Percentiles rank a stretch among this genome's conserved stretches.
Conservation (phyloP, 2,329 filamentous ascomycete genomes). For the Didymella segeticola region DNA sequence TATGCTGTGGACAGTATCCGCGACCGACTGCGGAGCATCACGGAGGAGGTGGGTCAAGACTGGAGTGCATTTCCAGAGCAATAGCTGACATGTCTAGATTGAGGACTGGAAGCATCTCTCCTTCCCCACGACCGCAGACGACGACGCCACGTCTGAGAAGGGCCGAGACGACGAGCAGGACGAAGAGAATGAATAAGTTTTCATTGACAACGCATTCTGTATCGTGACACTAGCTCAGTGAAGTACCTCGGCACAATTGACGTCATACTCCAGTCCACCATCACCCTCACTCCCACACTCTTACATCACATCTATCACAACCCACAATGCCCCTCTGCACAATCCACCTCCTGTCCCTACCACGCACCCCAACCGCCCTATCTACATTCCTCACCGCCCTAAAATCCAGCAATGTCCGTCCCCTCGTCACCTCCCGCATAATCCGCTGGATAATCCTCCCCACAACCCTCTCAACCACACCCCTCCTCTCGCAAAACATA, state of each 20-base stretch:
- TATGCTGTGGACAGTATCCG: conserved; percentile 97
- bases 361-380: conserved; percentile 41
- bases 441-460: conserved; percentile 60
- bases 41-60: conserved; percentile 73
- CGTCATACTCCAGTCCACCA: not conserved
- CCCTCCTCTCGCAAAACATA: conserved; percentile 51
- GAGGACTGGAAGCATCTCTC: conserved; percentile 39
- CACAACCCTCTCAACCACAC: conserved; percentile 49
- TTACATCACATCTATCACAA: not conserved
- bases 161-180: conserved; percentile 35
- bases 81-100: conserved; percentile 20
- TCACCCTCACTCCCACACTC: too few relatives aligned
- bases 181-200: conserved; percentile 24
- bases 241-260: conserved; percentile 31
- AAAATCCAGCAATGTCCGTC: conserved; percentile 38
- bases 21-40: conserved; percentile 86
- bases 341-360: conserved; percentile 55
- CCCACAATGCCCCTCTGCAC: conserved; percentile 58
- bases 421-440: conserved; percentile 53
- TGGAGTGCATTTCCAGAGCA: too few relatives aligned
- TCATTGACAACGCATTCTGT: too few relatives aligned
- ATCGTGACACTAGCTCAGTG: too few relatives aligned
- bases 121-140: conserved; percentile 27
- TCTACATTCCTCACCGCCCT: conserved; percentile 53
- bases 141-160: conserved; percentile 30